phyloP scores from a whole-genome alignment of 768 basidiomycete genomes.

The Gloeostereum incarnatum region DNA sequence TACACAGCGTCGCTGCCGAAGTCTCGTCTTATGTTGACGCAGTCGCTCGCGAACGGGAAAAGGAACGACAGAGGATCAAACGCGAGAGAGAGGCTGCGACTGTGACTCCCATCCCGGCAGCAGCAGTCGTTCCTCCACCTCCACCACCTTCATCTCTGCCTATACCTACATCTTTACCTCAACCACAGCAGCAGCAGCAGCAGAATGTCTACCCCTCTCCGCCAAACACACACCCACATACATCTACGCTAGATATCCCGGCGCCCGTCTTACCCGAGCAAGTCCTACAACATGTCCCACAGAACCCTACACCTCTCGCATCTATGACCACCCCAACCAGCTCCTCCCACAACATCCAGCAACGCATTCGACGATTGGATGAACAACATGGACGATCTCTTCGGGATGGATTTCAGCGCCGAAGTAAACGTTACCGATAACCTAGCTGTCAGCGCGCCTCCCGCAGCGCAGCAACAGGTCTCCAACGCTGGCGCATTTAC shows the following conservation, averaged over 20 bases:
- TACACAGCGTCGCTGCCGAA: slow-evolving; percentile 47
- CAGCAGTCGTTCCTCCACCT: slow-evolving; percentile 5
- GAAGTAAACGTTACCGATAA: not conserved
- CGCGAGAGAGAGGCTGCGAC: slow-evolving; percentile 46
- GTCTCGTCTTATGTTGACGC: slow-evolving; percentile 67
- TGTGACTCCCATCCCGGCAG: slow-evolving; percentile 14
- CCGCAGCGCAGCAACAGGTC: not conserved
- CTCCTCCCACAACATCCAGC: too few relatives aligned
- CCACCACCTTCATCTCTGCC: slow-evolving; percentile 4
- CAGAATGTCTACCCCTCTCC: too few relatives aligned
- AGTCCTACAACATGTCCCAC: too few relatives aligned
- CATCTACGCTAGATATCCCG: too few relatives aligned
- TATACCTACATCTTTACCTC: too few relatives aligned
- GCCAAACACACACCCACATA: too few relatives aligned
- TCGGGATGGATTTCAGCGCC: not conserved
- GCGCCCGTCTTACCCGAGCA: too few relatives aligned
- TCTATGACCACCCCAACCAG: too few relatives aligned
- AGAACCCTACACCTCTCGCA: not conserved
- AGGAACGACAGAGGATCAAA: slow-evolving; percentile 66
- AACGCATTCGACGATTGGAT: slow-evolving; percentile 14
- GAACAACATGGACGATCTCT: slow-evolving; percentile 13
- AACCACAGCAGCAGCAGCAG: too few relatives aligned
- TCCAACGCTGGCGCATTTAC: slow-evolving; percentile 16
- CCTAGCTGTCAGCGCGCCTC: slow-evolving; percentile 1
- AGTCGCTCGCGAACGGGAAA: slow-evolving; percentile 67